These are phyloP conservation scores for Elaeis guineensis DNA, from an alignment of 176 grass and related monocot species.

Conservation along the genomic window DNA sequence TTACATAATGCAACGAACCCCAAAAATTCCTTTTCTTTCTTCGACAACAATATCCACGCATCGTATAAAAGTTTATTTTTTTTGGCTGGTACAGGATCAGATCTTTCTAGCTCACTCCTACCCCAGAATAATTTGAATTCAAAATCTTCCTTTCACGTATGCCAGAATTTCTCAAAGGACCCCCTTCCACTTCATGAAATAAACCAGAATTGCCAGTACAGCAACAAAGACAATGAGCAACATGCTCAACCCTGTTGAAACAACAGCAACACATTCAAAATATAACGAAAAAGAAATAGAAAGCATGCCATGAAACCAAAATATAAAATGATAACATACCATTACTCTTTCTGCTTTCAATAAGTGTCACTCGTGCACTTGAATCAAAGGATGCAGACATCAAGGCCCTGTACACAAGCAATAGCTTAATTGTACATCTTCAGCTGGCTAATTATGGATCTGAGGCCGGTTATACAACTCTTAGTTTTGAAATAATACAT, in stretches of 20 bases:
- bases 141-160: too few species aligned
- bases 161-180: conserved; percentile 22
- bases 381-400: conserved; percentile 88
- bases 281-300: conserved; percentile 6
- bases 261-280: conserved; percentile 22
- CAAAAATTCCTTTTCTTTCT: too few species aligned
- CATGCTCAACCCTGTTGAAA: conserved; percentile 47
- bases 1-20: too few species aligned
- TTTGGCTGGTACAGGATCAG: too few species aligned
- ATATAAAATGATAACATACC: conserved; percentile 26
- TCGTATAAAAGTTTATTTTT: too few species aligned
- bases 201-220: conserved; percentile 58
- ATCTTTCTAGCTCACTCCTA: too few species aligned
- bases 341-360: conserved; percentile 34
- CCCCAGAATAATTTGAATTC: too few species aligned
- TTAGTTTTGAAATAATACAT: conserved; percentile 3
- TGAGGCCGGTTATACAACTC: neutral
- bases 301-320: conserved; percentile 12
- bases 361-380: conserved; percentile 61
- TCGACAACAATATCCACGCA: too few species aligned
- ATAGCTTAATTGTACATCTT: neutral
- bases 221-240: conserved; percentile 56
- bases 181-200: conserved; percentile 54
- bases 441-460: neutral
- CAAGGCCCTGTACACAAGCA: conserved; percentile 43